Evolutionary conservation across 1,284 basidiomycete species (phyloP).

Genomic region (Agroathelia rolfsii): DNA sequence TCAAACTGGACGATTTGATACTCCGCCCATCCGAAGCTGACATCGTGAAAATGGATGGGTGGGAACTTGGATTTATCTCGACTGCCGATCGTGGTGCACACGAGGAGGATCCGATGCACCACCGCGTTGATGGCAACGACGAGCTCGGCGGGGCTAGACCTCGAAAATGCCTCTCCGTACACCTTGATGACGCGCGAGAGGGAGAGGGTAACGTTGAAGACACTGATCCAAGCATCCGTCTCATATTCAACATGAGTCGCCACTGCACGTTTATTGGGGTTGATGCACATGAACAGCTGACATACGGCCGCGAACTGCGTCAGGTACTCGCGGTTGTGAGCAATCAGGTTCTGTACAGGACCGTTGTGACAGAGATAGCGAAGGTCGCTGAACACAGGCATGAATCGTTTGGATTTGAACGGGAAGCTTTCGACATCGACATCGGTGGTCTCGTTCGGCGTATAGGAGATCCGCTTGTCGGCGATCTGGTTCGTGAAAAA

Average conservation of each 20-base stretch:
- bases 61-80: constrained; percentile 57
- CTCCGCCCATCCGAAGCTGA: constrained; percentile 50
- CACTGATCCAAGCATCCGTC: constrained; percentile 87
- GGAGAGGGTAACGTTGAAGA: constrained; percentile 87
- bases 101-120: constrained; percentile 63
- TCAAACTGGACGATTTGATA: constrained; percentile 69
- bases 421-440: constrained; percentile 77
- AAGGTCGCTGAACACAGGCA: constrained; percentile 82
- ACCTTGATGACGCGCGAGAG: constrained; percentile 81
- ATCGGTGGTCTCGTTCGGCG: constrained; percentile 22
- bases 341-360: constrained; percentile 70
- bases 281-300: constrained; percentile 84
- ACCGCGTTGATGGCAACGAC: constrained; percentile 63
- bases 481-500: constrained; percentile 85
- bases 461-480: constrained; percentile 54
- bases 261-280: constrained; percentile 78
- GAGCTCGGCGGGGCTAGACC: constrained; percentile 49
- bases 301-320: constrained; percentile 56
- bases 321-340: constrained; percentile 52
- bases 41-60: constrained; percentile 50
- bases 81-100: constrained; percentile 55
- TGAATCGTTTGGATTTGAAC: constrained; percentile 90
- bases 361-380: constrained; percentile 69
- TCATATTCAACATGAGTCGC: constrained; percentile 88
- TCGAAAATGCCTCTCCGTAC: constrained; percentile 73